A percentile compares a stretch with the other conserved stretches of the same genome.
phyloP scores from a whole-genome alignment of 2,329 filamentous ascomycete genomes.

The Ophiostoma novo-ulmi region DNA sequence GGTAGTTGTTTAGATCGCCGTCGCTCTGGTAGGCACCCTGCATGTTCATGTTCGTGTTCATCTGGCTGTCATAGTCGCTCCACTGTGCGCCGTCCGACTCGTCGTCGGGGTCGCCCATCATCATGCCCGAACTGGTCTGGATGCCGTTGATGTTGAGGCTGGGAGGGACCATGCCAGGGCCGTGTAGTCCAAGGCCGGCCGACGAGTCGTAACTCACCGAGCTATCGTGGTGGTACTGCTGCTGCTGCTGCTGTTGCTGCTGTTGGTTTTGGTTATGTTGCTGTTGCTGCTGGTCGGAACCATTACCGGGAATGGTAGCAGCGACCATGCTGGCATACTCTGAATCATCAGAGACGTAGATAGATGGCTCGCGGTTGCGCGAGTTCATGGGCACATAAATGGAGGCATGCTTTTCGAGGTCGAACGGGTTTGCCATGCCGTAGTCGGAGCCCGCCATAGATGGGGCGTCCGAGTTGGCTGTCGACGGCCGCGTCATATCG shows the following conservation, averaged over 20 bases:
- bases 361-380: constrained; percentile 43
- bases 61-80: background rate
- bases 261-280: constrained; percentile 28
- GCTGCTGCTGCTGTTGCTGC: background rate
- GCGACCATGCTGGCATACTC: constrained; percentile 40
- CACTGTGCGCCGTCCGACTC: constrained; percentile 2
- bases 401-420: constrained; percentile 58
- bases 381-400: constrained; percentile 39
- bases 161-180: background rate
- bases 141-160: constrained; percentile 4
- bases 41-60: background rate
- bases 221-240: constrained; percentile 2
- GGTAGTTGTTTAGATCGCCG: background rate
- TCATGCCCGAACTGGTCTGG: constrained; percentile 4
- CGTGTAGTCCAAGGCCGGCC: background rate
- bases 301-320: constrained; percentile 26
- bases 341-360: constrained; percentile 57
- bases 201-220: background rate
- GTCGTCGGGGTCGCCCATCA: constrained; percentile 13
- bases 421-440: constrained; percentile 54
- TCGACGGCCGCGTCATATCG: constrained; percentile 52
- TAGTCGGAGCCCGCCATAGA: constrained; percentile 54
- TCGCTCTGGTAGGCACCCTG: constrained; percentile 9
- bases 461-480: constrained; percentile 54
- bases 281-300: constrained; percentile 24